phyloP scores from a whole-genome alignment of 2,329 filamentous ascomycete genomes.

The Trichophyton benhamiae region DNA sequence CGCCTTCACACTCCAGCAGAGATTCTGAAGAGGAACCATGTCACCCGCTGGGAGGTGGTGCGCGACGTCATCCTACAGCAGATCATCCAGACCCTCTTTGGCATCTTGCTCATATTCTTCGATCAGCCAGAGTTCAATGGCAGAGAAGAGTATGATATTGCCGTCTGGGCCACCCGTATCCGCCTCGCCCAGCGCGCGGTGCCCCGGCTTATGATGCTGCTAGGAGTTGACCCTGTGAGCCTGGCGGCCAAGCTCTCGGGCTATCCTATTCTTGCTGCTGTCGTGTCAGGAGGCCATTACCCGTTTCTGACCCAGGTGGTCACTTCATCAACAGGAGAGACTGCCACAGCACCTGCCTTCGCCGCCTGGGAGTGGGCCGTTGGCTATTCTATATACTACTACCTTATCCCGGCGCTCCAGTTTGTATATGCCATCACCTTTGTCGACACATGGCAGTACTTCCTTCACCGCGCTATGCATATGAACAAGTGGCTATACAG shows the following conservation, averaged over 20 bases:
- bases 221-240: conserved; percentile 64
- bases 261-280: conserved; percentile 62
- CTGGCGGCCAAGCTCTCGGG: conserved; percentile 63
- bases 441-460: conserved; percentile 97
- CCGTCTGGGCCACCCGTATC: conserved; percentile 76
- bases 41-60: conserved; percentile 69
- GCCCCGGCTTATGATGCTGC: conserved; percentile 54
- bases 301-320: conserved; percentile 54
- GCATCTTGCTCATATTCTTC: conserved; percentile 53
- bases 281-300: conserved; percentile 69
- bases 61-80: conserved; percentile 89
- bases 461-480: conserved; percentile 92
- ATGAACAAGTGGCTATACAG: conserved; percentile 95
- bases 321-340: conserved; percentile 39
- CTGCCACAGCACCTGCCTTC: conserved; percentile 54
- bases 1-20: conserved; percentile 91
- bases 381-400: conserved; percentile 70
- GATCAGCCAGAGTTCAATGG: conserved; percentile 65
- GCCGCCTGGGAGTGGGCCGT: conserved; percentile 66
- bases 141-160: conserved; percentile 72
- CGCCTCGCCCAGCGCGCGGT: conserved; percentile 67
- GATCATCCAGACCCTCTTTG: conserved; percentile 67
- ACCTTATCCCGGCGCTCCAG: conserved; percentile 62
- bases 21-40: conserved; percentile 75
- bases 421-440: conserved; percentile 61